Percentiles rank a stretch among this genome's conserved stretches.
Conservation (phyloP, 495 filamentous ascomycete species). For the Hypoxylon subgilvum region DNA sequence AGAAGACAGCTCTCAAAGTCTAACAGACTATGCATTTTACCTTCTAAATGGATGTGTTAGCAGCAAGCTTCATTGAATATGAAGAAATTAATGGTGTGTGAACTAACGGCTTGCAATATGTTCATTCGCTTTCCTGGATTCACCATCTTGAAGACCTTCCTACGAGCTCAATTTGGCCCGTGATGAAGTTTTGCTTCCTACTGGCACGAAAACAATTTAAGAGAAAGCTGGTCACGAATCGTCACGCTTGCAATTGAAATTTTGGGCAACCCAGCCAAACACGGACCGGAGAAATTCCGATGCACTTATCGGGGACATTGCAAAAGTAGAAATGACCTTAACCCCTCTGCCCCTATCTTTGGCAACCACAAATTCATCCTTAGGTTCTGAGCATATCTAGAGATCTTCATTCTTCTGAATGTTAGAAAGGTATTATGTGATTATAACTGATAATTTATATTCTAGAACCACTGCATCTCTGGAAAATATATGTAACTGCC, state of each 20-base stretch:
- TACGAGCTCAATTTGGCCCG: constrained; percentile 34
- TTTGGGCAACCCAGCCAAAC: constrained; percentile 7
- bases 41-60: constrained; percentile 44
- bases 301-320: not conserved
- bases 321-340: not conserved
- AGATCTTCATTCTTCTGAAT: too few species aligned
- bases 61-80: not conserved
- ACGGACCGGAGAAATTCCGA: constrained; percentile 6
- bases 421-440: too few species aligned
- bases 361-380: too few species aligned
- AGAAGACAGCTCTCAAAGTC: constrained; percentile 19
- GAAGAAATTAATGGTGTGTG: constrained; percentile 1
- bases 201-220: constrained; percentile 15
- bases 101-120: constrained; percentile 74
- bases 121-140: constrained; percentile 78
- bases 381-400: too few species aligned
- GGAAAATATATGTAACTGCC: too few species aligned
- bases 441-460: too few species aligned
- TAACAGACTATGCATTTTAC: constrained; percentile 15
- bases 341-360: too few species aligned
- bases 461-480: too few species aligned
- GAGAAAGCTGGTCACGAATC: constrained; percentile 1
- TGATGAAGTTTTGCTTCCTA: constrained; percentile 19
- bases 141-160: constrained; percentile 68
- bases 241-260: constrained; percentile 14